These are phyloP conservation scores for Linum usitatissimum DNA, from an alignment of 345 rosid species.

Conservation along the genomic window DNA sequence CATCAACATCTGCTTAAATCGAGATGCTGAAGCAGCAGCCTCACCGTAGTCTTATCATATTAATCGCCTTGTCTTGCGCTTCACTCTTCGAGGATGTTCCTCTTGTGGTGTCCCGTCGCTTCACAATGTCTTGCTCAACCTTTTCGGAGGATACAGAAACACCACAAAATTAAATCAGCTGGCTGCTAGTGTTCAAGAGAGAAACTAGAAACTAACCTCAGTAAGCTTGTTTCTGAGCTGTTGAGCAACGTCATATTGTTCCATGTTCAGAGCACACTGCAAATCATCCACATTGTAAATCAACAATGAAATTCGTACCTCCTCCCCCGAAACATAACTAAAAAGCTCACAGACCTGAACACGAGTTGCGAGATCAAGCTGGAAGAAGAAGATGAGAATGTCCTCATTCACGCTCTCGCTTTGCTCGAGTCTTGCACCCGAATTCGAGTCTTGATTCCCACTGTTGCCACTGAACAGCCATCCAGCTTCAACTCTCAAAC, in stretches of 20 bases:
- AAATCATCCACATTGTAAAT: slow-evolving; percentile 14
- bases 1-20: not conserved
- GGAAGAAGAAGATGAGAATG: slow-evolving; percentile 77
- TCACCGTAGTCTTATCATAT: slow-evolving; percentile 63
- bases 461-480: slow-evolving; percentile 47
- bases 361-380: slow-evolving; percentile 76
- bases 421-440: slow-evolving; percentile 52
- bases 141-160: slow-evolving; percentile 18
- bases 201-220: slow-evolving; percentile 41
- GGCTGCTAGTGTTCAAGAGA: not conserved
- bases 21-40: slow-evolving; percentile 8
- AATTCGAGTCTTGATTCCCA: slow-evolving; percentile 40
- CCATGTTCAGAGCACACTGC: slow-evolving; percentile 81
- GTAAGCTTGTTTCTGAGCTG: slow-evolving; percentile 73
- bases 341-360: slow-evolving; percentile 49
- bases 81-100: slow-evolving; percentile 85
- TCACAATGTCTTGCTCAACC: slow-evolving; percentile 75
- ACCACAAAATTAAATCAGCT: slow-evolving; percentile 15
- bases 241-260: slow-evolving; percentile 78
- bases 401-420: slow-evolving; percentile 93
- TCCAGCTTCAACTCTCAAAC: slow-evolving; percentile 57
- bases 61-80: slow-evolving; percentile 88
- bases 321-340: slow-evolving; percentile 1
- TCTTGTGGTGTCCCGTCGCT: slow-evolving; percentile 53
- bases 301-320: not conserved